Conservation (phyloP, 1,139 yeast genomes). For the Yamadazyma sp. region DNA sequence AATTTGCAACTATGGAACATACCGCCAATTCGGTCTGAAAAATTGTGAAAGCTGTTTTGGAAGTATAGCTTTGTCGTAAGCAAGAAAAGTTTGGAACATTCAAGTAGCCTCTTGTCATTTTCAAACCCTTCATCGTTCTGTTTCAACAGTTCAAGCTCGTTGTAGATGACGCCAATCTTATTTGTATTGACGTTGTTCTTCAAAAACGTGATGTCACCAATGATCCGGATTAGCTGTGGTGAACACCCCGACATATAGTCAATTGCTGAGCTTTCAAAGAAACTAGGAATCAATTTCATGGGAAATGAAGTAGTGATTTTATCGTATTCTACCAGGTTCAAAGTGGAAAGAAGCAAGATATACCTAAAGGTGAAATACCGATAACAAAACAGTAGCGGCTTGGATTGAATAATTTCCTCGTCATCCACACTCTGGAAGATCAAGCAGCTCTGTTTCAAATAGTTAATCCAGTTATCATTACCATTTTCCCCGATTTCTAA, state of each 20-base stretch:
- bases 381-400: conserved; percentile 23
- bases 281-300: conserved; percentile 20
- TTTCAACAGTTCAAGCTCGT: conserved; percentile 5
- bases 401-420: conserved; percentile 17
- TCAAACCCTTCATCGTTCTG: conserved; percentile 5
- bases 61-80: conserved; percentile 12
- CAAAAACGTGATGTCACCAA: conserved; percentile 19
- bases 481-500: conserved; percentile 26
- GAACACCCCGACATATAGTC: conserved; percentile 32
- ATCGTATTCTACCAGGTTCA: conserved; percentile 15
- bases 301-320: conserved; percentile 16
- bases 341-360: conserved; percentile 22
- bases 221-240: conserved; percentile 20
- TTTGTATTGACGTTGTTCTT: conserved; percentile 10
- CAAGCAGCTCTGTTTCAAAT: conserved; percentile 25
- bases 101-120: conserved; percentile 1
- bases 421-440: conserved; percentile 19
- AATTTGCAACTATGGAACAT: conserved; percentile 1
- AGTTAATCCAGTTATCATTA: conserved; percentile 23
- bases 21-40: neutral
- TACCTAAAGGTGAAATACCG: conserved; percentile 25
- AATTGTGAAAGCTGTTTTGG: conserved; percentile 4
- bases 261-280: conserved; percentile 18
- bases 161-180: conserved; percentile 1
- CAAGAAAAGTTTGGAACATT: conserved; percentile 12